Percentiles rank a stretch among this genome's conserved stretches.
These are phyloP conservation scores for Leptographium lundbergii DNA, from an alignment of 2,329 filamentous ascomycete species.

Conservation along the genomic window DNA sequence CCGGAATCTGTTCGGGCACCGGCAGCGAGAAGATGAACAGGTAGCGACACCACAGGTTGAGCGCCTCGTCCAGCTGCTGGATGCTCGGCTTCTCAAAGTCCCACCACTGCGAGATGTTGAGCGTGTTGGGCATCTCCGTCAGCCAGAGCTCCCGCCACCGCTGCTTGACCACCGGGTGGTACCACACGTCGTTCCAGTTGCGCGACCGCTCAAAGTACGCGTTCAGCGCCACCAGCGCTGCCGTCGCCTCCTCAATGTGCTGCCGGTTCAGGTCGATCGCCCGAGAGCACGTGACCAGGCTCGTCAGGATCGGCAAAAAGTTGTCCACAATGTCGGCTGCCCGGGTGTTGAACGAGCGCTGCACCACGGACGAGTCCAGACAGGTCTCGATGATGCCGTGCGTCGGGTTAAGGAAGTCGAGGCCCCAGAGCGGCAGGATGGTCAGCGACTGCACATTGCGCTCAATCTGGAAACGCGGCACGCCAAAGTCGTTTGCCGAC, in stretches of 20 bases:
- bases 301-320: conserved; percentile 31
- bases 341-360: conserved; percentile 22
- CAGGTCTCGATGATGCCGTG: conserved; percentile 42
- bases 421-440: conserved; percentile 39
- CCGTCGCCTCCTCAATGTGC: conserved; percentile 30
- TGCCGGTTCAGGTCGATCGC: conserved; percentile 25
- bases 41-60: conserved; percentile 25
- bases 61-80: conserved; percentile 18
- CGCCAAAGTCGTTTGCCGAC: conserved; percentile 40
- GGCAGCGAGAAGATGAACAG: conserved; percentile 45
- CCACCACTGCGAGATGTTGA: conserved; percentile 14
- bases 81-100: conserved; percentile 21
- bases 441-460: conserved; percentile 41
- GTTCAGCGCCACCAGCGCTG: conserved; percentile 32
- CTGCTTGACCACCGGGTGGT: conserved; percentile 27
- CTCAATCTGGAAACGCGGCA: conserved; percentile 42
- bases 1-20: conserved; percentile 39
- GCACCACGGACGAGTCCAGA: conserved; percentile 34
- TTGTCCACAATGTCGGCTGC: conserved; percentile 27
- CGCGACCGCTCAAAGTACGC: conserved; percentile 28
- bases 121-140: conserved; percentile 21
- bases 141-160: conserved; percentile 35
- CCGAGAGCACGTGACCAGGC: conserved; percentile 31
- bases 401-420: conserved; percentile 37
- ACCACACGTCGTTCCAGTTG: conserved; percentile 34